These are phyloP conservation scores for Colletotrichum australisinense DNA, from an alignment of 2,329 filamentous ascomycete species.

Conservation along the genomic window DNA sequence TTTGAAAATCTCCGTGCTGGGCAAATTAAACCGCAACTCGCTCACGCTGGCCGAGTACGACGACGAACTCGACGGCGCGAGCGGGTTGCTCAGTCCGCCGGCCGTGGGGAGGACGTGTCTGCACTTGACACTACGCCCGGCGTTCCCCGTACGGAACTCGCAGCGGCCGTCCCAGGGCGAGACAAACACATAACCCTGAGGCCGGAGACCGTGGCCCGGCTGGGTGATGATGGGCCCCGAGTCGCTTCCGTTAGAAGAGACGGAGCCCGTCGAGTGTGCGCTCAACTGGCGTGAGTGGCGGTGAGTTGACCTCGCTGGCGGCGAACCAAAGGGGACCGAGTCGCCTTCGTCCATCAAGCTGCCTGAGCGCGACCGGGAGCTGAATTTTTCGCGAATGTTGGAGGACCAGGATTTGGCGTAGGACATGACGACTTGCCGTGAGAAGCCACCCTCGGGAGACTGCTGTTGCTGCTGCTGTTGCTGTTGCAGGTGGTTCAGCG, in stretches of 20 bases:
- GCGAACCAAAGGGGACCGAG: neutral
- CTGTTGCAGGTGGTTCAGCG: constrained; percentile 25
- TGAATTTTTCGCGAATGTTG: constrained; percentile 59
- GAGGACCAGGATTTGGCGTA: constrained; percentile 63
- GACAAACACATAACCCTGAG: constrained; percentile 79
- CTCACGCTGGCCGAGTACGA: constrained; percentile 66
- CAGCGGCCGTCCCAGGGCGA: constrained; percentile 91
- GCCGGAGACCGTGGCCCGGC: constrained; percentile 60
- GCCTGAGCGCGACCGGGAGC: constrained; percentile 41
- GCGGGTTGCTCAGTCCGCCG: constrained; percentile 38
- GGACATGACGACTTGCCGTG: constrained; percentile 68
- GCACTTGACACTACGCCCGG: constrained; percentile 80
- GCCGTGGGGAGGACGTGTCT: constrained; percentile 73
- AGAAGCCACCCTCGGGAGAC: constrained; percentile 51
- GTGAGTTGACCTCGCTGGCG: constrained; percentile 9
- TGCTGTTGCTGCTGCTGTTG: constrained; percentile 19
- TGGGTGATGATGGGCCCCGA: constrained; percentile 50
- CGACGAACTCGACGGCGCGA: constrained; percentile 43
- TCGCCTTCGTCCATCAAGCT: constrained; percentile 35
- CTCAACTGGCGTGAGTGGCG: constrained; percentile 34
- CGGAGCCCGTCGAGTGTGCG: constrained; percentile 28
- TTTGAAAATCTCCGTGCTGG: constrained; percentile 64
- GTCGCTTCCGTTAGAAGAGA: constrained; percentile 36
- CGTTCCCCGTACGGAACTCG: constrained; percentile 83
- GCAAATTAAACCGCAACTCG: constrained; percentile 91